Evolutionary conservation across 345 rosid genomes (phyloP), one percentile per base, ranked within the genome.

Genomic region (Camelina sativa): DNA sequence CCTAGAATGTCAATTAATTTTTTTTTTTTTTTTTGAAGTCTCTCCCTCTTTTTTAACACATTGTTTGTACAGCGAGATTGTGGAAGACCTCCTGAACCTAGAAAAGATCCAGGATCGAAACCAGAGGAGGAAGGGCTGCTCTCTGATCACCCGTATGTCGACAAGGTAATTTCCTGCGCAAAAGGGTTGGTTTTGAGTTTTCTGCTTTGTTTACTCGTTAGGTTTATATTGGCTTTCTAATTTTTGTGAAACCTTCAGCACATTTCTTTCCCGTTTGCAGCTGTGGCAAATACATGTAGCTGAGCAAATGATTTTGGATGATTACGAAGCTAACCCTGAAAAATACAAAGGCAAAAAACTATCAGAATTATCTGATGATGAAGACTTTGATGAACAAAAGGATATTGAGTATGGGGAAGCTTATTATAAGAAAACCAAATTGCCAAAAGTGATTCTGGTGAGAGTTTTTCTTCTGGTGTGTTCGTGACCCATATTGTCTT

Each of bases 231-330:
- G 38, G 48, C 41, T 53, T 15, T 65, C 34, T 40, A n/a, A n/a
- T n/a, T n/a, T n/a, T n/a, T n/a, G n/a, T n/a, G n/a, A 58, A 8
- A 32, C 32, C 8, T 19, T 76, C 3, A 44, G 5, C 56, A 62
- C 16, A n/a, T 53, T 69, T 52, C 63, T 58, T 72, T 72, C 35
- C 40, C 15, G 41, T 58, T 72, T 80, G 82, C 96, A 94, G 98
- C 71, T 94, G 80, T 94, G 98, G 98, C 93, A 88, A 78, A 79
- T 91, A 43, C 93, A 89, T 80, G 86, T 79, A 34, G 95, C 98
- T 69, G 98, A 94, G 83, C 98, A 91, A 84, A 86, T 91, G 95
- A 87, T 94, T 76, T 72, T 94, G 87, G 95, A 87, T 82, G 96
- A 94, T 79, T 76, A 80, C 69, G 97, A 89, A 77, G 82, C 79